Percentiles rank a stretch among this genome's conserved stretches.
Conservation (phyloP, 768 basidiomycete genomes). For the Lactarius quietus region DNA sequence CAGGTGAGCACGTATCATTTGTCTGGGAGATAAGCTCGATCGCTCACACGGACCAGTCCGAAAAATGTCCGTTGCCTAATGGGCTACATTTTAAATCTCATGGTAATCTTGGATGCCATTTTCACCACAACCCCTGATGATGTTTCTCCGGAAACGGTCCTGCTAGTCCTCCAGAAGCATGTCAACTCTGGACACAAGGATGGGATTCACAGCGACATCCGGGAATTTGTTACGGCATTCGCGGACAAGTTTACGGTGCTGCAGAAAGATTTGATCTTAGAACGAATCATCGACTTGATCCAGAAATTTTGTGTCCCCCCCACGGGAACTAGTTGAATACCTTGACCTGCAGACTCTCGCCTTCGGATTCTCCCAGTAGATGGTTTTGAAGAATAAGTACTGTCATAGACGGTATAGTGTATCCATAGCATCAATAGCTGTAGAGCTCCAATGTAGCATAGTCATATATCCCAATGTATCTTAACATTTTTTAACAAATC, state of each 20-base stretch:
- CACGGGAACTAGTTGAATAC: too few species aligned
- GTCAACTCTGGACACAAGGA: not conserved
- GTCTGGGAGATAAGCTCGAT: not conserved
- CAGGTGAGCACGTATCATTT: not conserved
- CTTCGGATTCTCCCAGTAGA: too few species aligned
- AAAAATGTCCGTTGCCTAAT: conserved; percentile 6
- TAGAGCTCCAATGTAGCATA: too few species aligned
- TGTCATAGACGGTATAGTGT: too few species aligned
- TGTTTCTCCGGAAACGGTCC: not conserved
- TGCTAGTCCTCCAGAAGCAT: not conserved
- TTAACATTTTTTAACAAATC: too few species aligned
- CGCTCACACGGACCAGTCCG: not conserved
- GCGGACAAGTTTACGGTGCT: not conserved
- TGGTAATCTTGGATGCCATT: not conserved
- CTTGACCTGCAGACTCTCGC: too few species aligned
- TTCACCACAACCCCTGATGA: not conserved
- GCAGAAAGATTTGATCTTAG: conserved; percentile 7
- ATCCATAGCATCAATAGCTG: too few species aligned
- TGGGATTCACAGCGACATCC: conserved; percentile 1
- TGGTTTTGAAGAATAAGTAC: too few species aligned
- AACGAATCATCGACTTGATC: conserved; percentile 12
- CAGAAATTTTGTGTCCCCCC: not conserved
- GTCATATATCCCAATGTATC: too few species aligned
- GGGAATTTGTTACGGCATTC: not conserved
- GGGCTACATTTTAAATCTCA: conserved; percentile 14